These are phyloP conservation scores for Pyrus pyrifolia DNA, from an alignment of 306 rosid species.

Conservation along the genomic window DNA sequence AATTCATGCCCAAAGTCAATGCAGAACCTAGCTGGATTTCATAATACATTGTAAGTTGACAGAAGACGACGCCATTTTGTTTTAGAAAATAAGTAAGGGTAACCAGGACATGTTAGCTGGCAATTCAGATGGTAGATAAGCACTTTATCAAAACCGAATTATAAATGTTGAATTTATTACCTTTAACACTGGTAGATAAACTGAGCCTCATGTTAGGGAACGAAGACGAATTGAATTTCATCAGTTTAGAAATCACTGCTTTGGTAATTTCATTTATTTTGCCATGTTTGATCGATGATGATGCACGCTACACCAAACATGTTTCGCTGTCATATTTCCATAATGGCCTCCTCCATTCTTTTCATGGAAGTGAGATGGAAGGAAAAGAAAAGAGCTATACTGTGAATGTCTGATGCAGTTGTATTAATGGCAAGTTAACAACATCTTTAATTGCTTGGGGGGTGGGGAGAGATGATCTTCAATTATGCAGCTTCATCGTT, in stretches of 20 bases:
- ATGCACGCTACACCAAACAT: not conserved
- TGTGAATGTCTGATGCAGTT: not conserved
- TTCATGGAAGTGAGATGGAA: not conserved
- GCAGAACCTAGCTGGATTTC: conserved; percentile 4
- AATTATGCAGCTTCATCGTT: not conserved
- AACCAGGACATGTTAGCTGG: not conserved
- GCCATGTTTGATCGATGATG: not conserved
- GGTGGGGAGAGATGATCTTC: not conserved
- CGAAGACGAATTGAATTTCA: not conserved
- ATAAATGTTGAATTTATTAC: not conserved
- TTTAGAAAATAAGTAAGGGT: not conserved
- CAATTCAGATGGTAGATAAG: not conserved
- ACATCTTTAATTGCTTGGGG: not conserved
- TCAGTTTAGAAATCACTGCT: not conserved
- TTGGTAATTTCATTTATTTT: not conserved
- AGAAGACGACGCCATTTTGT: not conserved
- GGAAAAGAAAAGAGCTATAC: not conserved
- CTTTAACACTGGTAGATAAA: not conserved
- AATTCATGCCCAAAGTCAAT: not conserved
- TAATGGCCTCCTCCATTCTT: not conserved
- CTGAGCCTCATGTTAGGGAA: not conserved
- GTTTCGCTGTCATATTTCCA: not conserved
- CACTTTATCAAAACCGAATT: not conserved
- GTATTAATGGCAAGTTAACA: not conserved
- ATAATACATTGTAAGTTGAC: not conserved